Conservation (phyloP, 352 stramenopile genomes). For the Pelagophyceae sp. region DNA sequence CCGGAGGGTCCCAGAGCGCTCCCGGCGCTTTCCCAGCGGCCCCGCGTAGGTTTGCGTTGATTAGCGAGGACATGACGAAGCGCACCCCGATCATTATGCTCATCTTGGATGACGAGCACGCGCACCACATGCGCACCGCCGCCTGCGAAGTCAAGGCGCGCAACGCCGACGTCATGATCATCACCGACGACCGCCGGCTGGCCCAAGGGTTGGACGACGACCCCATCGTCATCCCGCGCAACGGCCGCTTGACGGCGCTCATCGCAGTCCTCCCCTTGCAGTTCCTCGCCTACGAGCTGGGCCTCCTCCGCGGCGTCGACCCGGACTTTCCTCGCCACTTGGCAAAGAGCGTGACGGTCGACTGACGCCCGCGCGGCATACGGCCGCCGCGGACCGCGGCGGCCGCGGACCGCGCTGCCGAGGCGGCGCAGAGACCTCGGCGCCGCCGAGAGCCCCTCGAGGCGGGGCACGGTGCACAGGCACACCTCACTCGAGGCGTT, state of each 20-base stretch:
- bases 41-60: conserved; percentile 97
- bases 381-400: neutral
- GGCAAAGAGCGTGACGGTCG: conserved; percentile 95
- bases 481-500: neutral
- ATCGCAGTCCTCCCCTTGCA: conserved; percentile 90
- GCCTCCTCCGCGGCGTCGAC: conserved; percentile 86
- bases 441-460: neutral
- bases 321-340: conserved; percentile 94
- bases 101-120: conserved; percentile 91
- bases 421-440: neutral
- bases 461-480: neutral
- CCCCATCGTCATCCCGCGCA: conserved; percentile 90
- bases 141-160: conserved; percentile 90
- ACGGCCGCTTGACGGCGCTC: conserved; percentile 88
- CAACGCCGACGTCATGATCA: conserved; percentile 90
- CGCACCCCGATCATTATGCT: conserved; percentile 94
- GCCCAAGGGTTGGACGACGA: conserved; percentile 78
- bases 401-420: neutral
- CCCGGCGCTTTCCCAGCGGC: too few species aligned
- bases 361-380: conserved; percentile 53
- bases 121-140: conserved; percentile 84
- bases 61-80: conserved; percentile 78
- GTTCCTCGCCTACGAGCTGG: conserved; percentile 95
- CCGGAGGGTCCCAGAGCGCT: too few species aligned
- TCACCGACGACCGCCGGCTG: conserved; percentile 89